These are phyloP conservation scores for Penicillium pancosmium DNA, from an alignment of 495 filamentous ascomycete species.

Conservation along the genomic window DNA sequence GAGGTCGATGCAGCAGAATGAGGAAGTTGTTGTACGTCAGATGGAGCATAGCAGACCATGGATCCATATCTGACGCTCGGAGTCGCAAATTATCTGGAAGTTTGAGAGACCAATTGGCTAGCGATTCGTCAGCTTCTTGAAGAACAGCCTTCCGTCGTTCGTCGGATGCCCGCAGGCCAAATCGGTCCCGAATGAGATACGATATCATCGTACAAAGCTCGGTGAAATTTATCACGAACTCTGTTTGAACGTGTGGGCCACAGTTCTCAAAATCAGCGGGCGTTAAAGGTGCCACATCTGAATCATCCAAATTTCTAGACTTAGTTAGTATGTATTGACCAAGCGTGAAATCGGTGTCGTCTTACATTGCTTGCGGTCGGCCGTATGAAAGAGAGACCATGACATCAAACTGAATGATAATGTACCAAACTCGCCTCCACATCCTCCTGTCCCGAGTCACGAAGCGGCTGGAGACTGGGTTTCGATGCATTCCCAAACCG, in stretches of 20 bases:
- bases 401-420: slow-evolving; percentile 52
- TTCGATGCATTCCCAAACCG: slow-evolving; percentile 53
- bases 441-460: slow-evolving; percentile 46
- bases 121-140: slow-evolving; percentile 47
- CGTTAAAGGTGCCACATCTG: slow-evolving; percentile 47
- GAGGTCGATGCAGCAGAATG: slow-evolving; percentile 53
- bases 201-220: slow-evolving; percentile 52
- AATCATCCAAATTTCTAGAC: slow-evolving; percentile 50
- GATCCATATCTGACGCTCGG: slow-evolving; percentile 47
- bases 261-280: slow-evolving; percentile 53
- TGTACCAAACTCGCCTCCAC: slow-evolving; percentile 53
- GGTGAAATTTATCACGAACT: slow-evolving; percentile 50
- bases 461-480: slow-evolving; percentile 47
- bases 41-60: slow-evolving; percentile 54
- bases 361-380: slow-evolving; percentile 52
- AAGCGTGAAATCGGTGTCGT: neutral
- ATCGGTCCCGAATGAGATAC: slow-evolving; percentile 46
- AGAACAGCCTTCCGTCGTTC: slow-evolving; percentile 48
- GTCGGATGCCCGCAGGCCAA: slow-evolving; percentile 40
- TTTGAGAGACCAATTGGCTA: slow-evolving; percentile 50
- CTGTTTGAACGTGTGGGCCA: slow-evolving; percentile 41
- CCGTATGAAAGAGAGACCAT: slow-evolving; percentile 53
- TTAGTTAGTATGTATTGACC: slow-evolving; percentile 1
- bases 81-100: slow-evolving; percentile 48
- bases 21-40: slow-evolving; percentile 55